These are phyloP conservation scores for Stemphylium lycopersici DNA, from an alignment of 2,329 filamentous ascomycete species.

Conservation along the genomic window DNA sequence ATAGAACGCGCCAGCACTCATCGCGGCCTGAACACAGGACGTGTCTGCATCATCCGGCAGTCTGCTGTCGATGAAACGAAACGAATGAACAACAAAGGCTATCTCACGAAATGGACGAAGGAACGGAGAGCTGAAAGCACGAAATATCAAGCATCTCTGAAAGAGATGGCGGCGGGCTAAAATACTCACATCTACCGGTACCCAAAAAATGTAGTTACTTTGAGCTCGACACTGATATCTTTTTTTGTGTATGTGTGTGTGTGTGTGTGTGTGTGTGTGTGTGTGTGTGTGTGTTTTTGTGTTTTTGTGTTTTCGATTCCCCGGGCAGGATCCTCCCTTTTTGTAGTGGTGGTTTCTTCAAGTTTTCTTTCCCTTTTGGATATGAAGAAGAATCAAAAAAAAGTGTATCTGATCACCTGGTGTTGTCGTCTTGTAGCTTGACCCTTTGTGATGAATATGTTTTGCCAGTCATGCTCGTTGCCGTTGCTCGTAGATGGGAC, in stretches of 20 bases:
- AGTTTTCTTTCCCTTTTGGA: not conserved
- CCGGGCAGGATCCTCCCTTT: not conserved
- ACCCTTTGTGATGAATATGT: not conserved
- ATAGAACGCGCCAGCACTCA: conserved; percentile 38
- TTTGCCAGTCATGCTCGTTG: too few species aligned
- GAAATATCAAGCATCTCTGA: conserved; percentile 14
- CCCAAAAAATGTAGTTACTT: conserved; percentile 14
- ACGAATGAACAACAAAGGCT: conserved; percentile 26
- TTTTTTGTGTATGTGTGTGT: not conserved
- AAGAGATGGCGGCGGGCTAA: conserved; percentile 20
- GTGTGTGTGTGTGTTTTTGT: too few species aligned
- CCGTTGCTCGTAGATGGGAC: too few species aligned
- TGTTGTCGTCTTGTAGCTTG: not conserved
- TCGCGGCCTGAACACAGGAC: conserved; percentile 21
- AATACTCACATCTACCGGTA: conserved; percentile 17
- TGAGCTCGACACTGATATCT: conserved; percentile 7
- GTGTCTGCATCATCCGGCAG: conserved; percentile 17
- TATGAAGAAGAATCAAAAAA: not conserved
- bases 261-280: too few species aligned
- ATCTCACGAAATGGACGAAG: conserved; percentile 23
- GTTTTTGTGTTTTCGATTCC: conserved; percentile 11
- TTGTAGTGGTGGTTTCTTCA: not conserved
- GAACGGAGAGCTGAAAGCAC: conserved; percentile 11
- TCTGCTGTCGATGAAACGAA: conserved; percentile 22
- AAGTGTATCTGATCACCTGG: not conserved